These are phyloP conservation scores for Pestalotiopsis sp. DNA, from an alignment of 2,329 filamentous ascomycete species.

Conservation along the genomic window DNA sequence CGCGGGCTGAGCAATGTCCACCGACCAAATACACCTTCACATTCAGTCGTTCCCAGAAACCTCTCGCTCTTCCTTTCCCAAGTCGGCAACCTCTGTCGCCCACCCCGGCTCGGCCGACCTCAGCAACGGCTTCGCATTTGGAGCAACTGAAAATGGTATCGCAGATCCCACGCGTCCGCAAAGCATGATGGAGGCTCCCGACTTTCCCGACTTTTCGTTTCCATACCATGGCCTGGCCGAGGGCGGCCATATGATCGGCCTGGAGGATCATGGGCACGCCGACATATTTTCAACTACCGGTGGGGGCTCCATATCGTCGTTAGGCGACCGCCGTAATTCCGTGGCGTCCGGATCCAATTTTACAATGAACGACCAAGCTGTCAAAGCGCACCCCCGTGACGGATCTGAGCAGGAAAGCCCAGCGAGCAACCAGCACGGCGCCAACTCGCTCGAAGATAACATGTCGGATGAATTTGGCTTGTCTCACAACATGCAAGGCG, in stretches of 20 bases:
- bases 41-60: slow-evolving; percentile 25
- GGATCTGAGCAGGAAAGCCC: slow-evolving; percentile 48
- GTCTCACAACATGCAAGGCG: slow-evolving; percentile 45
- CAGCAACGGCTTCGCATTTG: slow-evolving; percentile 37
- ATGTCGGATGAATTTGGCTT: slow-evolving; percentile 63
- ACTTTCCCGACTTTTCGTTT: slow-evolving; percentile 58
- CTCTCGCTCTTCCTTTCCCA: slow-evolving; percentile 30
- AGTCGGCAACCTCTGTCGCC: slow-evolving; percentile 31
- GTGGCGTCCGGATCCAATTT: slow-evolving; percentile 37
- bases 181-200: slow-evolving; percentile 46
- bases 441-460: slow-evolving; percentile 54
- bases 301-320: slow-evolving; percentile 35
- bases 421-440: slow-evolving; percentile 44
- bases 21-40: slow-evolving; percentile 30
- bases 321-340: slow-evolving; percentile 39
- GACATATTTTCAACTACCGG: slow-evolving; percentile 31
- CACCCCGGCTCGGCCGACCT: slow-evolving; percentile 35
- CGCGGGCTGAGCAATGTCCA: slow-evolving; percentile 40
- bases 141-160: slow-evolving; percentile 35
- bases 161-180: slow-evolving; percentile 32
- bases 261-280: slow-evolving; percentile 37
- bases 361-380: slow-evolving; percentile 23
- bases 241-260: slow-evolving; percentile 42
- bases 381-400: slow-evolving; percentile 33
- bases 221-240: slow-evolving; percentile 48